phyloP scores from a whole-genome alignment of 495 filamentous ascomycete genomes.

The Daldinia childiae region DNA sequence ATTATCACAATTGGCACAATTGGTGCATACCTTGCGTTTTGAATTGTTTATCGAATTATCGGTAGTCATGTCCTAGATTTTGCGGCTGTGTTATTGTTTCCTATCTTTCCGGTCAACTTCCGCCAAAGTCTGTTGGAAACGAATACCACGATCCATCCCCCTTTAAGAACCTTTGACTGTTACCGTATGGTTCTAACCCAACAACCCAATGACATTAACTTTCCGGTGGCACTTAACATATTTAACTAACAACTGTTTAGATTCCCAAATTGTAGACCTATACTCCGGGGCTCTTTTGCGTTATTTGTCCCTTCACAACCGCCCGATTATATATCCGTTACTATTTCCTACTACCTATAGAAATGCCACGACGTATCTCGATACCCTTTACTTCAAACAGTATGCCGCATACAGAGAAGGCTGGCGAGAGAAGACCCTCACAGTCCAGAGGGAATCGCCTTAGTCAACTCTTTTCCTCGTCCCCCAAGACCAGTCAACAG shows the following conservation, averaged over 20 bases:
- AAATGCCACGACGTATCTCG: constrained; percentile 64
- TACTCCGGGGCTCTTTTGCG: constrained; percentile 8
- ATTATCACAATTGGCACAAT: neutral
- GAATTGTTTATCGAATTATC: neutral
- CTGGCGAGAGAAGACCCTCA: constrained; percentile 62
- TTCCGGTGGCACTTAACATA: neutral
- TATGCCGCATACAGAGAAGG: constrained; percentile 51
- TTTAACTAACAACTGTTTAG: constrained; percentile 25
- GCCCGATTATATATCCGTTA: constrained; percentile 27
- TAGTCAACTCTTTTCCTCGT: constrained; percentile 71
- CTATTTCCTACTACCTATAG: constrained; percentile 24
- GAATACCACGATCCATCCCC: neutral
- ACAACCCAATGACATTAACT: neutral
- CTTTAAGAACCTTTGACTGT: neutral
- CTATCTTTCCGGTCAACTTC: neutral
- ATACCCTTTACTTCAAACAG: constrained; percentile 45
- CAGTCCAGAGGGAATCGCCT: constrained; percentile 66
- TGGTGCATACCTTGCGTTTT: constrained; percentile 12
- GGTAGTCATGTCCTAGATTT: neutral
- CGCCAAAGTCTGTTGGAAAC: neutral
- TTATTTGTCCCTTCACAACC: constrained; percentile 15
- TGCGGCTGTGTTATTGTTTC: neutral
- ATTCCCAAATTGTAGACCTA: constrained; percentile 17
- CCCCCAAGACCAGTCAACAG: constrained; percentile 72
- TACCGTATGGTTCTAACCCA: neutral